These are phyloP conservation scores for Tolypocladium capitatum DNA, from an alignment of 2,329 filamentous ascomycete genomes.

Conservation along the genomic window DNA sequence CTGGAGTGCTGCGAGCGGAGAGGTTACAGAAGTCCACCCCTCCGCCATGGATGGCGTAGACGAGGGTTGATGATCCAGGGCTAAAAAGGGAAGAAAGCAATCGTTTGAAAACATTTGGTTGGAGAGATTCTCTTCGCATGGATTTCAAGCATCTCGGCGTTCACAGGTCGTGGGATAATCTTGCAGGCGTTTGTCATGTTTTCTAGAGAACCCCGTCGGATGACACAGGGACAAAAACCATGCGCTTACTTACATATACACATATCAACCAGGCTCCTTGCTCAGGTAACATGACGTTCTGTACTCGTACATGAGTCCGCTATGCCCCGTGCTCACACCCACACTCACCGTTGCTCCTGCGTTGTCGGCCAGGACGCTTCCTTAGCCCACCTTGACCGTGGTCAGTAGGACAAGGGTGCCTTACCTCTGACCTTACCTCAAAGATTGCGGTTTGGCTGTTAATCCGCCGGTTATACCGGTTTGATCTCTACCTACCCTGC, in stretches of 20 bases:
- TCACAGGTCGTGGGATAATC: constrained; percentile 17
- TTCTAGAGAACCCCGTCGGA: constrained; percentile 12
- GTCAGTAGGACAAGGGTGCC: constrained; percentile 26
- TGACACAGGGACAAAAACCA: constrained; percentile 5
- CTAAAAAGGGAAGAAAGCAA: constrained; percentile 3
- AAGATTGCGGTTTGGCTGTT: constrained; percentile 5
- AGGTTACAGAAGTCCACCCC: constrained; percentile 42
- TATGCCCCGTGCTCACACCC: not conserved
- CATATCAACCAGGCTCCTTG: not conserved
- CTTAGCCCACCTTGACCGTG: constrained; percentile 3
- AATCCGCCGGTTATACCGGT: constrained; percentile 1
- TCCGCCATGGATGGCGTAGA: constrained; percentile 25
- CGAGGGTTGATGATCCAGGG: constrained; percentile 7
- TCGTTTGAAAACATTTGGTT: not conserved
- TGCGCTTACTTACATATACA: not conserved
- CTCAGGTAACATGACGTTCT: not conserved
- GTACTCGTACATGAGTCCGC: not conserved
- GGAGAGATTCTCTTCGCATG: constrained; percentile 12
- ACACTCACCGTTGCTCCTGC: not conserved
- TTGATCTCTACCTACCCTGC: constrained; percentile 5
- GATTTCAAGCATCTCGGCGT: constrained; percentile 20
- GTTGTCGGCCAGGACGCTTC: not conserved
- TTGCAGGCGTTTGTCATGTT: constrained; percentile 15
- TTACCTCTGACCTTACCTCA: constrained; percentile 46
- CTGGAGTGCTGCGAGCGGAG: constrained; percentile 45